phyloP scores from a whole-genome alignment of 257 asterid genomes.

The Petunia axillaris region DNA sequence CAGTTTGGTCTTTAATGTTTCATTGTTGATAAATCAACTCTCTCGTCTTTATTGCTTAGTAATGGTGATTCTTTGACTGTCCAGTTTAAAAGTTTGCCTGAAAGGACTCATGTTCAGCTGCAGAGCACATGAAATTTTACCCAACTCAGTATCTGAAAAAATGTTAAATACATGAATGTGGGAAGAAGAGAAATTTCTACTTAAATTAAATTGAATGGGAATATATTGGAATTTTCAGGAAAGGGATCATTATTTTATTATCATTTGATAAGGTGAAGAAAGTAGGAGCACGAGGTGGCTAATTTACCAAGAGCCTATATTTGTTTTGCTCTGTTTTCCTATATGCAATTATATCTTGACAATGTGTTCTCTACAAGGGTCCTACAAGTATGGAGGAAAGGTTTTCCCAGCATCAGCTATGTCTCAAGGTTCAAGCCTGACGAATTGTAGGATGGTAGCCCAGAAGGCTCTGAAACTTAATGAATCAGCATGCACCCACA shows the following conservation, averaged over 20 bases:
- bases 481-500: conserved; percentile 84
- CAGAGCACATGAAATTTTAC: background rate
- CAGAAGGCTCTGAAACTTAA: conserved; percentile 77
- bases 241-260: background rate
- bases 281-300: background rate
- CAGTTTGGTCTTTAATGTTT: background rate
- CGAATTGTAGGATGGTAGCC: conserved; percentile 70
- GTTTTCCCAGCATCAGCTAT: conserved; percentile 62
- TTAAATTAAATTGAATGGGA: background rate
- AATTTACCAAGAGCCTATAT: background rate
- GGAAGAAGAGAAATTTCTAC: background rate
- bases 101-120: background rate
- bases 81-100: conserved; percentile 11
- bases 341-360: conserved; percentile 3
- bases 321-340: background rate
- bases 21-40: background rate
- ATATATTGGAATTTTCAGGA: conserved; percentile 12
- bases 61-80: background rate
- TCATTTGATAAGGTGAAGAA: background rate
- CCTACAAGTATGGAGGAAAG: conserved; percentile 77
- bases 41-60: conserved; percentile 11
- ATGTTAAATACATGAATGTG: background rate
- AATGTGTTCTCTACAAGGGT: conserved; percentile 46
- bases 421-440: conserved; percentile 74
- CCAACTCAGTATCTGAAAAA: background rate